Evolutionary conservation across 2,329 filamentous ascomycete species (phyloP).

Genomic region (Alternaria burnsii): DNA sequence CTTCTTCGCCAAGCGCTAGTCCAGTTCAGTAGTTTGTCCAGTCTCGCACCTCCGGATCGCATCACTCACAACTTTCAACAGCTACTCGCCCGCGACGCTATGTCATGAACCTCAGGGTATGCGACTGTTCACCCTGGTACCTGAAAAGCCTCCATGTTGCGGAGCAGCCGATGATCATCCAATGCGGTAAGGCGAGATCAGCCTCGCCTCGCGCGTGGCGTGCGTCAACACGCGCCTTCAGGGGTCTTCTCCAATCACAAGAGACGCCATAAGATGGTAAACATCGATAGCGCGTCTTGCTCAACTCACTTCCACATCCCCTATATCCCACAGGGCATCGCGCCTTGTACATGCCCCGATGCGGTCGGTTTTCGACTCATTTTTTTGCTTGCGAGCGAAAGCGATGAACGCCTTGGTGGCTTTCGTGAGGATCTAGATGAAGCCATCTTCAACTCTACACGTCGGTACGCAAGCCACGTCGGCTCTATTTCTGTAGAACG

Average conservation of each 20-base stretch:
- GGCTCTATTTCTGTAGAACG: fast-evolving
- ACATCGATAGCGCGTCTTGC: neutral
- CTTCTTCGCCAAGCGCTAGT: too few species aligned
- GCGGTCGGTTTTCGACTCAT: neutral
- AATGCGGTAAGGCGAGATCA: neutral
- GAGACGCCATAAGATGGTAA: too few species aligned
- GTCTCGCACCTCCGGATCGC: too few species aligned
- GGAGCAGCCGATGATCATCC: neutral
- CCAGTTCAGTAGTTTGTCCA: too few species aligned
- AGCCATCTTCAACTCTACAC: too few species aligned
- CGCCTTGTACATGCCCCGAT: neutral
- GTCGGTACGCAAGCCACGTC: neutral
- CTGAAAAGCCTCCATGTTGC: neutral
- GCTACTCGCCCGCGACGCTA: neutral
- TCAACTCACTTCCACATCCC: neutral
- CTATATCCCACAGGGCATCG: neutral
- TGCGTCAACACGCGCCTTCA: neutral
- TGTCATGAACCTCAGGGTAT: neutral
- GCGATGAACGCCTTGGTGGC: too few species aligned
- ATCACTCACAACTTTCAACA: too few species aligned
- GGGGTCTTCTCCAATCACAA: neutral
- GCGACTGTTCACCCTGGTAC: neutral
- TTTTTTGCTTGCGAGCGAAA: too few species aligned
- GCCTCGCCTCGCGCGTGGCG: neutral
- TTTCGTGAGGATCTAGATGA: too few species aligned